Base-by-base conservation (phyloP, 1,284 basidiomycete genomes). In the Cryptococcus sp. region DNA sequence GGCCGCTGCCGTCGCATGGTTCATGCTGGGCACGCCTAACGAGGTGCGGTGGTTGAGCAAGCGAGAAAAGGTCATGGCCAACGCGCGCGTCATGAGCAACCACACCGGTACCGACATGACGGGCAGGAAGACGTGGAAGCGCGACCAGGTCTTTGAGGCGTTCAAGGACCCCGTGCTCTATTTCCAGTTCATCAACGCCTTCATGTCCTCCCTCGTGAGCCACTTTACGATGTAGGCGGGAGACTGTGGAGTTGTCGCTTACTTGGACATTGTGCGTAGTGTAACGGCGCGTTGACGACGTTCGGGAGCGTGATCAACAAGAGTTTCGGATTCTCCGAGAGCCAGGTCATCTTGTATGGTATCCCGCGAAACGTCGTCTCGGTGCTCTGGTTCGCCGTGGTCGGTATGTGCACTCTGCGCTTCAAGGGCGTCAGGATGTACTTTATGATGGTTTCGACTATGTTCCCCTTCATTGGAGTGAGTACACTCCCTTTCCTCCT, bases 331-430 rank as follows among this genome's bases (percentile, higher is more conserved):
- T 69, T 45, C 45, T 67, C 65, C 20, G 58, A 67, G 27, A 59
- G 67, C 11, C 57, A 75, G 51, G 68, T 70, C 47, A 69, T 76
- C 50, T 57, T 73, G 6, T 67, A 74, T 50, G 60, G 65, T 52
- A 70, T 75, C 25, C 73, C 73, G 13, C 64, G 67, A 46, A 64
- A 55, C 35, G 69, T 66, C 11, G 54, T 73, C 50, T 67, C 66
- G 5, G 69, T 71, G n/a, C 52, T 59, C n/a, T 72, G 70, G 64
- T 74, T 72, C 55, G 55, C 73, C 27, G 47, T 78, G 25, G 67
- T 75, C 13, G 71, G 69, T 1, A 61, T 67, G 25, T 52, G 67
- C 47, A 74, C 72, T 3, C 62, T 62, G 51, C 67, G 58, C 35
- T 60, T 46, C 45, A 62, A 62, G 49, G 61, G 60, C 7, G 38